phyloP scores from a whole-genome alignment of 2,329 filamentous ascomycete species.

The Penicillium concentricum region DNA sequence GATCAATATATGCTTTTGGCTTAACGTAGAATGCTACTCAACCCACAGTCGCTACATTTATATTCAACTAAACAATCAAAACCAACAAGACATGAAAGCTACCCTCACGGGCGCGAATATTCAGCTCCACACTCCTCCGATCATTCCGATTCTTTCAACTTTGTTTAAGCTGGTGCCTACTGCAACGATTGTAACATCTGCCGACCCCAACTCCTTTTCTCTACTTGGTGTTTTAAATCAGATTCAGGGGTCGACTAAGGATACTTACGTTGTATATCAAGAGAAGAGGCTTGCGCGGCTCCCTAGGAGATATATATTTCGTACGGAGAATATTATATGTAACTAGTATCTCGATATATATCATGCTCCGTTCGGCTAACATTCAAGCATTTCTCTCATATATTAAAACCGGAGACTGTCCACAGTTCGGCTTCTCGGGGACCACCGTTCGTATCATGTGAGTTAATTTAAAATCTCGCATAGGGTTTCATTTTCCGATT shows the following conservation, averaged over 20 bases:
- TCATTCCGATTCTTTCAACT: not conserved
- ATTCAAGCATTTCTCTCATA: not conserved
- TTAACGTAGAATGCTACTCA: not conserved
- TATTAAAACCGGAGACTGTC: not conserved
- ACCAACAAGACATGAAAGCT: not conserved
- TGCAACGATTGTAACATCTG: not conserved
- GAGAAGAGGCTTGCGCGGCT: not conserved
- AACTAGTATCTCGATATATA: not conserved
- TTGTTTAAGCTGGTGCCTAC: not conserved
- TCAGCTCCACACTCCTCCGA: not conserved
- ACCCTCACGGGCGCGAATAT: not conserved
- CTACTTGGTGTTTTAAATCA: too few species aligned
- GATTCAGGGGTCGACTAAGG: not conserved
- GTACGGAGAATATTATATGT: not conserved
- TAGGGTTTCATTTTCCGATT: not conserved
- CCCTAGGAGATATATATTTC: not conserved
- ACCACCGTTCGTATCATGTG: not conserved
- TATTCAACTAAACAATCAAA: not conserved
- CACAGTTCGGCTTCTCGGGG: not conserved
- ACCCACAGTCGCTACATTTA: not conserved
- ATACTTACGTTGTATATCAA: not conserved
- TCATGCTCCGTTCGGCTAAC: not conserved
- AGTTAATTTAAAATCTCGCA: not conserved
- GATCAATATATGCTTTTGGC: not conserved
- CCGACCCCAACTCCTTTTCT: not conserved